A percentile compares a stretch with the other conserved stretches of the same genome.
Conservation (phyloP, 176 grass and related monocot species). For the Phoenix dactylifera region DNA sequence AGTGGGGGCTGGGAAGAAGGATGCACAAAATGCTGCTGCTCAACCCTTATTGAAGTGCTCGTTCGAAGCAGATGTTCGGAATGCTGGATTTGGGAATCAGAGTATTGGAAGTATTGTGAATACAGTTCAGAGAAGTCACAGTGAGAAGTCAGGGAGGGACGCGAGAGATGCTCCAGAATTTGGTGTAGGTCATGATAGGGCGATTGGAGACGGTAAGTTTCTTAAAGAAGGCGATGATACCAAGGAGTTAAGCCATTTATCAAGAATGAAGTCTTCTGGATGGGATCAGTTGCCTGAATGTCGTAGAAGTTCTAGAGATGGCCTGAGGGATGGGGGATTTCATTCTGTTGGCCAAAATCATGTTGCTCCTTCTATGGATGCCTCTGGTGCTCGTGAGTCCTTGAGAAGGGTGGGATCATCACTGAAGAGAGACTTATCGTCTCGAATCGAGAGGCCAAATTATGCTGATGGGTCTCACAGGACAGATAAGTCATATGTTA, state of each 20-base stretch:
- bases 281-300: slow-evolving; percentile 66
- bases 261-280: slow-evolving; percentile 45
- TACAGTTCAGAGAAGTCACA: slow-evolving; percentile 19
- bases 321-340: slow-evolving; percentile 25
- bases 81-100: slow-evolving; percentile 26
- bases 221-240: slow-evolving; percentile 20
- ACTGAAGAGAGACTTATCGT: slow-evolving; percentile 33
- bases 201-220: slow-evolving; percentile 5
- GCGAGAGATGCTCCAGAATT: slow-evolving; percentile 16
- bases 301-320: slow-evolving; percentile 19
- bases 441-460: slow-evolving; percentile 22
- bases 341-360: slow-evolving; percentile 21
- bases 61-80: slow-evolving; percentile 26
- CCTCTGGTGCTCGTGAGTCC: slow-evolving; percentile 14
- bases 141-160: slow-evolving; percentile 22
- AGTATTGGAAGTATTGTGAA: slow-evolving; percentile 8
- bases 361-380: slow-evolving; percentile 23
- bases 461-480: slow-evolving; percentile 37
- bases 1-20: slow-evolving; percentile 20
- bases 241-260: slow-evolving; percentile 19
- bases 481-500: slow-evolving; percentile 28
- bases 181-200: background rate
- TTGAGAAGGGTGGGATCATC: slow-evolving; percentile 21
- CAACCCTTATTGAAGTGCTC: slow-evolving; percentile 20
- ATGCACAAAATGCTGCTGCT: slow-evolving; percentile 15